Evolutionary conservation across 1,284 basidiomycete species (phyloP), one percentile per base, ranked within the genome.

Genomic region (Leccinum olivaceoglutinosum): DNA sequence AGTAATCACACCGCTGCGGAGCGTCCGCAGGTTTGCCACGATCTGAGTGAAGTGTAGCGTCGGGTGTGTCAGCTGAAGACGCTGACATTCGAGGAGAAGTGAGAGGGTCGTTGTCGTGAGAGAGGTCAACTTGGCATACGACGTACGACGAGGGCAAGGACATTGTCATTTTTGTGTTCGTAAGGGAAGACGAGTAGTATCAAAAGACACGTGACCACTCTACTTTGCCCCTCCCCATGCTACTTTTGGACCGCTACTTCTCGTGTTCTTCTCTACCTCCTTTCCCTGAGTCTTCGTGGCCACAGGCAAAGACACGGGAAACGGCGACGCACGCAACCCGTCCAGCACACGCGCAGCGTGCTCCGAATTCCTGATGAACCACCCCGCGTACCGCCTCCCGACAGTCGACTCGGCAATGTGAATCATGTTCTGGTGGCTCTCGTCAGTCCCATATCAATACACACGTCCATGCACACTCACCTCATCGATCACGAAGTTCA

Each of bases 351-450:
- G 85, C 73, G 93, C 90, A 11, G 93, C 88, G 69, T 94, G 86
- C 76, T 96, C 93, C 5, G 93, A 92, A 77, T 95, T 95, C 68
- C 94, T 89, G 77, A 98, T 94, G 80, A 98, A 98, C 93, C 94
- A 97, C 51, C 95, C 94, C 2, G 94, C 96, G 73, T 93, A 98
- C 62, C 94, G 87, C 59, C 96, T 80, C 25, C 95, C 94, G 12
- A 96, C 88, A 0, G 94, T 95, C 16, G 92, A 93, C 76, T 98
- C 95, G 16, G 93, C 90, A 70, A 98, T 94, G 72, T 96, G 93
- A 8, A 98, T 90, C 92, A 96, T 95, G 73, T 94, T 91, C 92
- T 94, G 55, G 18, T 18, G 38, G 21, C 38, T 8, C 32, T 36
- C 39, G 16, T 72, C 61, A 71, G 60, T 14, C 12, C 7, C 16